Conservation (phyloP, 2,329 filamentous ascomycete species). For the Chrysosporium queenslandicum region DNA sequence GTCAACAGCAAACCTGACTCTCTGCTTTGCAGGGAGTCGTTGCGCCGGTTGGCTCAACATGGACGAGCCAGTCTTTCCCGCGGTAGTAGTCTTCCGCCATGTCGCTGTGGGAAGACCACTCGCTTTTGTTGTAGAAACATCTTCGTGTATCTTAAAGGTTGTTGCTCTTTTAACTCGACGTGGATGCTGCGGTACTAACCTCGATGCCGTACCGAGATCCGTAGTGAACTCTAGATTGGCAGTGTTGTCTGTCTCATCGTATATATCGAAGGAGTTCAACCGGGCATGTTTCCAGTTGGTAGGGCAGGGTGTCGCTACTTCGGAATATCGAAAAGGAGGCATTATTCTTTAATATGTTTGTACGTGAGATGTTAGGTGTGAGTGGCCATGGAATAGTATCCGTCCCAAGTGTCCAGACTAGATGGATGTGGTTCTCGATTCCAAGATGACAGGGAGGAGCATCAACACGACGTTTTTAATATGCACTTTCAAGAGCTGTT, state of each 20-base stretch:
- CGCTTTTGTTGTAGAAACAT: constrained; percentile 16
- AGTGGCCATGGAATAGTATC: too few relatives aligned
- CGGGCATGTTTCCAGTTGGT: constrained; percentile 19
- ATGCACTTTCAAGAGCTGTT: too few relatives aligned
- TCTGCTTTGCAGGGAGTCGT: constrained; percentile 27
- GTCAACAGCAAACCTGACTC: constrained; percentile 23
- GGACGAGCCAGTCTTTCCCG: constrained; percentile 22
- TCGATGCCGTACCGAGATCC: constrained; percentile 26
- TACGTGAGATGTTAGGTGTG: too few relatives aligned
- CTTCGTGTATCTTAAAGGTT: constrained; percentile 34
- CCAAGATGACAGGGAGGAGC: too few relatives aligned
- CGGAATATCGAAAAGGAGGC: constrained; percentile 13
- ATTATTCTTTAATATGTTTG: too few relatives aligned
- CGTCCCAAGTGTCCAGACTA: too few relatives aligned
- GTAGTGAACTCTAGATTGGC: constrained; percentile 35
- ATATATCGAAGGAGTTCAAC: constrained; percentile 20
- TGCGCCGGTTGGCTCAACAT: constrained; percentile 35
- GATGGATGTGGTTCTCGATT: too few relatives aligned
- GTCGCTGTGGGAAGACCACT: constrained; percentile 14
- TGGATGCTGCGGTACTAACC: constrained; percentile 24
- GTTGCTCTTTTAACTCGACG: constrained; percentile 23
- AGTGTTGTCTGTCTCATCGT: constrained; percentile 27
- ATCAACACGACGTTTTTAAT: too few relatives aligned
- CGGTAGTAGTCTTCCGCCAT: constrained; percentile 17
- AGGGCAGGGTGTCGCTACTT: constrained; percentile 29